These are phyloP conservation scores for Cordyceps fumosorosea DNA, from an alignment of 2,329 filamentous ascomycete genomes.

Conservation along the genomic window DNA sequence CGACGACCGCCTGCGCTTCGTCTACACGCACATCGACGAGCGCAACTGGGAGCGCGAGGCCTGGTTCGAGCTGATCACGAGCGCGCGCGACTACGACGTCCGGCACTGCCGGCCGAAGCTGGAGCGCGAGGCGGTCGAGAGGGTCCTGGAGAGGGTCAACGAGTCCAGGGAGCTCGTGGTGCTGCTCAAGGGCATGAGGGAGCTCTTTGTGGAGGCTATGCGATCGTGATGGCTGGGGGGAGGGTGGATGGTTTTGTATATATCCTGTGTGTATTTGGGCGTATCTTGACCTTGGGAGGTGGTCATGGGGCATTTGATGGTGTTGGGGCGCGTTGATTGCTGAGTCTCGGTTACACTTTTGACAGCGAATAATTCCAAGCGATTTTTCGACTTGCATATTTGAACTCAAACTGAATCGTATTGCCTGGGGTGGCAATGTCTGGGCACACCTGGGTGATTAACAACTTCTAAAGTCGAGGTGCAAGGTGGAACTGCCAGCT, in stretches of 20 bases:
- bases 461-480: too few relatives aligned
- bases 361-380: not conserved
- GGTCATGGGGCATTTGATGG: not conserved
- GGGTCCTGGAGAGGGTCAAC: constrained; percentile 71
- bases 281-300: not conserved
- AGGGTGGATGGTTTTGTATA: not conserved
- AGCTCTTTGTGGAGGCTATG: constrained; percentile 65
- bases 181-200: constrained; percentile 76
- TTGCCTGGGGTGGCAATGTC: not conserved
- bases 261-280: not conserved
- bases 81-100: constrained; percentile 77
- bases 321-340: too few relatives aligned
- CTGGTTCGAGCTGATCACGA: constrained; percentile 86
- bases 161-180: constrained; percentile 67
- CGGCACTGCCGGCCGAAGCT: constrained; percentile 75
- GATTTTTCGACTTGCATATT: not conserved
- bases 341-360: not conserved
- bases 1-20: constrained; percentile 81
- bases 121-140: constrained; percentile 69
- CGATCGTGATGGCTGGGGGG: constrained; percentile 33
- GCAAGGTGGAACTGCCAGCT: too few relatives aligned
- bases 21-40: constrained; percentile 82
- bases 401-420: not conserved
- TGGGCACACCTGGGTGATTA: too few relatives aligned
- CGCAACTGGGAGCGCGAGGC: constrained; percentile 82